A percentile compares a stretch with the other conserved stretches of the same genome.
Evolutionary conservation across 2,329 filamentous ascomycete species (phyloP).

Genomic region (Tolypocladium sp.): DNA sequence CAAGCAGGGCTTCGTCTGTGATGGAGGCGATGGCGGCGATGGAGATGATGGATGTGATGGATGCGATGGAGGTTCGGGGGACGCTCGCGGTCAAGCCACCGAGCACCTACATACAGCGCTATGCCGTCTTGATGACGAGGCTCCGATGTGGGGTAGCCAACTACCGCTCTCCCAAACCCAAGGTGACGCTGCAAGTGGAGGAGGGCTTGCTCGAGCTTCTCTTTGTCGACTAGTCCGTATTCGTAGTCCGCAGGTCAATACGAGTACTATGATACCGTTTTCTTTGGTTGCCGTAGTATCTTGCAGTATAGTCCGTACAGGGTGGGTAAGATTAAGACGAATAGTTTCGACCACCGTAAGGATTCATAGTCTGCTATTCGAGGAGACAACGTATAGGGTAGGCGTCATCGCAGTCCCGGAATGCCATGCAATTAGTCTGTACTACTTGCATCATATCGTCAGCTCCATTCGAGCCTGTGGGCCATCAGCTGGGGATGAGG

Average conservation of each 20-base stretch:
- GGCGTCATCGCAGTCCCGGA: not conserved
- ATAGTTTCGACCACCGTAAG: no score
- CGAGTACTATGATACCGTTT: no score
- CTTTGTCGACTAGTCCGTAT: not conserved
- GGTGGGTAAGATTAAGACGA: not conserved
- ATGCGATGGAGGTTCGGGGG: not conserved
- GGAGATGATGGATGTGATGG: no score
- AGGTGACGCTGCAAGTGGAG: not conserved
- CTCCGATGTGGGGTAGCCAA: not conserved
- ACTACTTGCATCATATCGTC: not conserved
- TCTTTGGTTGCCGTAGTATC: no score
- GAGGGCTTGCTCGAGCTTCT: not conserved
- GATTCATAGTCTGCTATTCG: not conserved
- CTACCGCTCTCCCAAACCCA: not conserved
- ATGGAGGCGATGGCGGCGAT: no score
- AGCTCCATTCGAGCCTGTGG: not conserved
- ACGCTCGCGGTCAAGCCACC: not conserved
- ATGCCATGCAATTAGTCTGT: no score
- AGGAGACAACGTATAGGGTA: not conserved
- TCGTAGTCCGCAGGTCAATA: no score
- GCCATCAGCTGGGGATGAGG: not conserved
- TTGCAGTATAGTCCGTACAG: no score
- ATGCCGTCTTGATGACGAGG: not conserved
- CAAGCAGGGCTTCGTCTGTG: not conserved
- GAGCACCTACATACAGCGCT: not conserved